These are phyloP conservation scores for Pyrus pyrifolia DNA, from an alignment of 306 rosid species.

Conservation along the genomic window DNA sequence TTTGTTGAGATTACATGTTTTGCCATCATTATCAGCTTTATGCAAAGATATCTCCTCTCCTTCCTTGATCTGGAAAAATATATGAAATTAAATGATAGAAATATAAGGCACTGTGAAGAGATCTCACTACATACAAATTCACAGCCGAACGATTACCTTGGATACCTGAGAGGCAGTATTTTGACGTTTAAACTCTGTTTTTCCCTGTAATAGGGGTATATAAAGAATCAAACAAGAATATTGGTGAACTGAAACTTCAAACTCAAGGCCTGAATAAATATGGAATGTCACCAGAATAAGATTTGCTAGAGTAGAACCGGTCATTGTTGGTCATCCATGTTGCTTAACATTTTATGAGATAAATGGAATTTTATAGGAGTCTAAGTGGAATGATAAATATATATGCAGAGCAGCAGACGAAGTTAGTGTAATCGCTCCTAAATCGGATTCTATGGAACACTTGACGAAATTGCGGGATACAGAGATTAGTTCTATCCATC, in stretches of 20 bases:
- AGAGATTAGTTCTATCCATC: not conserved
- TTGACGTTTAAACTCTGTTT: constrained; percentile 26
- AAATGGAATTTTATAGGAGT: not conserved
- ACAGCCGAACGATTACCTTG: not conserved
- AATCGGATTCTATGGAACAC: not conserved
- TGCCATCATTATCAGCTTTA: constrained; percentile 24
- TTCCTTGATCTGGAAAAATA: constrained; percentile 39
- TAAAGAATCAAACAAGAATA: not conserved
- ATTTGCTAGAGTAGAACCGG: not conserved
- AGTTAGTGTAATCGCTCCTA: not conserved
- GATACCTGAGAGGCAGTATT: constrained; percentile 34
- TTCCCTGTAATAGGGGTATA: constrained; percentile 35
- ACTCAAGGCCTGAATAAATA: not conserved
- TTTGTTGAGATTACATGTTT: constrained; percentile 22
- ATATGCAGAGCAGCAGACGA: not conserved
- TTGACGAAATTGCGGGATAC: not conserved
- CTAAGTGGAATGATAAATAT: not conserved
- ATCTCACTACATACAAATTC: not conserved
- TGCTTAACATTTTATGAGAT: not conserved
- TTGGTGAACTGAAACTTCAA: not conserved
- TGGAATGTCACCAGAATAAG: not conserved
- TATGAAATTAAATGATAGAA: not conserved
- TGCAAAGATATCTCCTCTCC: constrained; percentile 25
- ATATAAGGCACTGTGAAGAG: constrained; percentile 7
- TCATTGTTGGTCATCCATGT: not conserved